Evolutionary conservation across 768 basidiomycete genomes (phyloP).

Genomic region (Collybiopsis luxurians): DNA sequence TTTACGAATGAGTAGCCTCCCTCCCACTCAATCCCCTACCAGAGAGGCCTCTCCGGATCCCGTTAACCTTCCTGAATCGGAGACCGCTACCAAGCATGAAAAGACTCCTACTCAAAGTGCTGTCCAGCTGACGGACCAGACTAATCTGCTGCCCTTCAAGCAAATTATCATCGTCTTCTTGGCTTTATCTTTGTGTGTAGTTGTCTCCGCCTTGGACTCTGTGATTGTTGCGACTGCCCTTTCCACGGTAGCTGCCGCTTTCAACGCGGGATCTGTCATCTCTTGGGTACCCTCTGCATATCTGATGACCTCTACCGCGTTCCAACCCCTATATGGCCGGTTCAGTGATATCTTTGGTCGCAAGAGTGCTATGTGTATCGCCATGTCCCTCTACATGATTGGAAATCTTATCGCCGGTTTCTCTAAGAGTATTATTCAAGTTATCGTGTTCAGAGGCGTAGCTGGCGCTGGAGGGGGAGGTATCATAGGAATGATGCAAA

Average conservation of each 20-base stretch:
- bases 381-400: slow-evolving; percentile 62
- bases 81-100: slow-evolving; percentile 1
- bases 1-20: background rate
- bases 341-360: slow-evolving; percentile 70
- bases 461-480: slow-evolving; percentile 73
- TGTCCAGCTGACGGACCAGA: slow-evolving; percentile 62
- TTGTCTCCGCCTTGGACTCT: slow-evolving; percentile 64
- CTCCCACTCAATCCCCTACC: background rate
- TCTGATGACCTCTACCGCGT: slow-evolving; percentile 63
- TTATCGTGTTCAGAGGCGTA: slow-evolving; percentile 68
- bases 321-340: slow-evolving; percentile 60
- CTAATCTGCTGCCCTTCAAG: slow-evolving; percentile 66
- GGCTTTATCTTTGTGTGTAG: slow-evolving; percentile 57
- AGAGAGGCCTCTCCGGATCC: background rate
- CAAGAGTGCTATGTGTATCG: slow-evolving; percentile 54
- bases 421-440: slow-evolving; percentile 57
- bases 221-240: slow-evolving; percentile 74
- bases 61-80: background rate
- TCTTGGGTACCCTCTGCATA: slow-evolving; percentile 78
- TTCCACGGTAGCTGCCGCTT: slow-evolving; percentile 65
- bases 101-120: slow-evolving; percentile 6
- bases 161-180: slow-evolving; percentile 62
- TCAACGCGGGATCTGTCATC: slow-evolving; percentile 59
- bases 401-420: slow-evolving; percentile 69
- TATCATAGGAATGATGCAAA: slow-evolving; percentile 66